Conservation (phyloP, 345 rosid species). For the Moricandia moricandioides region DNA sequence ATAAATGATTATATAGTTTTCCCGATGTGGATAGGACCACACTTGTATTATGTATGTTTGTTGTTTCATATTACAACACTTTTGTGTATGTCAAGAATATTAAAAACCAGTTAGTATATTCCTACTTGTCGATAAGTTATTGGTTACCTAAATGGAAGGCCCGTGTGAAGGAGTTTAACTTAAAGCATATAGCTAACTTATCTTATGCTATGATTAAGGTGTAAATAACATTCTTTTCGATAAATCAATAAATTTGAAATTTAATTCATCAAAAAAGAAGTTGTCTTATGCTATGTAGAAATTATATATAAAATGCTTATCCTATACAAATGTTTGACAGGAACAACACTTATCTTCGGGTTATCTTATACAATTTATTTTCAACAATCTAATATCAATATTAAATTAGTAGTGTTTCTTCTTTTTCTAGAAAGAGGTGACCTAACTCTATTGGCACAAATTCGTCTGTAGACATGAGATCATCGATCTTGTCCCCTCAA, state of each 20-base stretch:
- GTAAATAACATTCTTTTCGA: too few species aligned
- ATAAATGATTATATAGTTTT: neutral
- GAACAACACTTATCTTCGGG: neutral
- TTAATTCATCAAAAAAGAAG: too few species aligned
- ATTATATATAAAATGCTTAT: neutral
- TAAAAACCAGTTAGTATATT: neutral
- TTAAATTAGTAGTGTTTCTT: neutral
- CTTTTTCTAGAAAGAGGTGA: constrained; percentile 25
- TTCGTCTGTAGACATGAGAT: constrained; percentile 32
- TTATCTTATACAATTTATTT: neutral
- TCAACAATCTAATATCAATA: neutral
- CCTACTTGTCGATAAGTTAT: neutral
- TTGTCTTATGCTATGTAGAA: neutral
- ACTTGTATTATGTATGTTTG: neutral
- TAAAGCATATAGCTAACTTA: neutral
- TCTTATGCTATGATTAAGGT: too few species aligned
- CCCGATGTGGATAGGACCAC: constrained; percentile 16
- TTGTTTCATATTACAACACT: neutral
- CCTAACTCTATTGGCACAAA: constrained; percentile 35
- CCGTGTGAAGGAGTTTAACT: neutral
- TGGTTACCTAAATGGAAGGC: neutral
- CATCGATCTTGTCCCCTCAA: constrained; percentile 34
- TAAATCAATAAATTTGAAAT: too few species aligned
- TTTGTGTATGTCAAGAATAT: neutral
- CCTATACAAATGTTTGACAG: neutral